Base-by-base conservation (phyloP, 2,329 filamentous ascomycete genomes). In the Aspergillus niger region DNA sequence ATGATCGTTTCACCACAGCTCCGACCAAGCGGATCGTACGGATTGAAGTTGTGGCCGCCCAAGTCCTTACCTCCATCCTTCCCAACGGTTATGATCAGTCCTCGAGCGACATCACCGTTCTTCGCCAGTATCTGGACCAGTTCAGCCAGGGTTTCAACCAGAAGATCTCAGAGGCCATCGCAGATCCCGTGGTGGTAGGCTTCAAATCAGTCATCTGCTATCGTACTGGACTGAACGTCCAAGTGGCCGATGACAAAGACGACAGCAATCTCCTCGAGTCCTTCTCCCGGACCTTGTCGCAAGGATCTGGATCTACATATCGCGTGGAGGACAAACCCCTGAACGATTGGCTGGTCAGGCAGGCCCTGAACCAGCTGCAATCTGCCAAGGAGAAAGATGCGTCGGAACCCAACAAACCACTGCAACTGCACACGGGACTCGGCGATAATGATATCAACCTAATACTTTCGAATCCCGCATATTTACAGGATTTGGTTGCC, bases 131-230 rank as follows among this genome's bases (percentile, higher is more conserved):
- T 57, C 69, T 57, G 68, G 64, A 55, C 20, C 47, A 44, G 59
- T 79, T 68, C 66, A 72, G 65, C 2, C 26, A 62, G 38, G 56
- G 62, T 0, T 79, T 77, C 41, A 68, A 70, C 10, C 60, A 66
- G 3, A 66, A 80, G 24, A 87, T 95, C 38, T 70, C 77, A 10
- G 74, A 80, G 1, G 83, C 85, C 2, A 80, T 92, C 26, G 77
- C 81, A 0, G 88, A 95, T 69, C 78, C 84, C 0, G 83, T 88
- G 17, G 87, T 96, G 2, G 90, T 86, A 1, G 91, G 85, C 2
- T 96, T 96, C 82, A 95, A 96, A 74, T 91, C 88, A 1, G 86
- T 93, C 52, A 86, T 96, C 58, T 94, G 91, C 76, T 95, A 95
- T 72, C 84, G 91, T 13, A 91, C 88, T 0, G 91, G 91, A 0